A percentile compares a stretch with the other conserved stretches of the same genome.
Conservation (phyloP, 169 alveolate species). For the Plasmodium ovale region DNA sequence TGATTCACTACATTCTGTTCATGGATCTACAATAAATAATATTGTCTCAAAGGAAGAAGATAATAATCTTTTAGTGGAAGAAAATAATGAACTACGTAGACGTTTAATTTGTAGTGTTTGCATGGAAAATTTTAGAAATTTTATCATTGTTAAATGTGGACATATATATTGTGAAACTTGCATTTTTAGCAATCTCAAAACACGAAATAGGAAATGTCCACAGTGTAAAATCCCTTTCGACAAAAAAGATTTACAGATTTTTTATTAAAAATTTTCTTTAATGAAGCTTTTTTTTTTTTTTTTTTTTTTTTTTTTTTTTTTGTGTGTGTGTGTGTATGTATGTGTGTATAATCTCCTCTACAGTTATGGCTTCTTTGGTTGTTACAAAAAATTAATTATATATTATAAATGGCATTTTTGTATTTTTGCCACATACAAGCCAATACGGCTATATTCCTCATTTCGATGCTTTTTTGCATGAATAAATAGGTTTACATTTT, state of each 20-base stretch:
- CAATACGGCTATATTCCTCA: too few species aligned
- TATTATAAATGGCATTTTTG: too few species aligned
- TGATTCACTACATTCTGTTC: background rate
- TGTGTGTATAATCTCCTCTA: background rate
- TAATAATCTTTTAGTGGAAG: constrained; percentile 71
- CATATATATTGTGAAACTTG: constrained; percentile 87
- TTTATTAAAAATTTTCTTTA: constrained; percentile 76
- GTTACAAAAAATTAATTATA: too few species aligned
- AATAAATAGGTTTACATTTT: too few species aligned
- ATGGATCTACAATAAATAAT: background rate
- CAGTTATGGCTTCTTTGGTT: too few species aligned
- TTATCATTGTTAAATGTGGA: constrained; percentile 86
- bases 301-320: background rate
- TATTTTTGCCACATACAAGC: too few species aligned
- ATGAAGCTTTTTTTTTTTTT: background rate
- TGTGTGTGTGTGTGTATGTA: background rate
- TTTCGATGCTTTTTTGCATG: too few species aligned
- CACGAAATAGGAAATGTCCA: constrained; percentile 87
- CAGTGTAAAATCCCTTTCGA: constrained; percentile 86
- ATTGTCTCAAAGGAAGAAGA: background rate
- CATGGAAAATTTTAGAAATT: constrained; percentile 87
- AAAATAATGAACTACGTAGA: constrained; percentile 81
- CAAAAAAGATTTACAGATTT: constrained; percentile 83
- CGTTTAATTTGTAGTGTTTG: constrained; percentile 88
- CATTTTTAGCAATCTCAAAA: constrained; percentile 76